Percentiles rank a stretch among this genome's conserved stretches.
Evolutionary conservation across 306 rosid genomes (phyloP).

Genomic region (Gleditsia sinensis): DNA sequence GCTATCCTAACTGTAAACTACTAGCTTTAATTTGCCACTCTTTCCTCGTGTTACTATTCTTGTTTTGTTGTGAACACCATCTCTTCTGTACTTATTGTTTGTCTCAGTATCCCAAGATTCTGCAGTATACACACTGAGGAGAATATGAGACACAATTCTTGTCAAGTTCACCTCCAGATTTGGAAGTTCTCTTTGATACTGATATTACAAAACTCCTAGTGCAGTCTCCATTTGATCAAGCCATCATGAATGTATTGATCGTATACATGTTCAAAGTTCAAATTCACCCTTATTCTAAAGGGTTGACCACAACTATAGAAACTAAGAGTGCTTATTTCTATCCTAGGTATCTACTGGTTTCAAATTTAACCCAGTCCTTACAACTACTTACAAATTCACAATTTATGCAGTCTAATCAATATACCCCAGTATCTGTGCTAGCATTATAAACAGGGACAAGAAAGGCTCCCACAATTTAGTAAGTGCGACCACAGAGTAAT

Average conservation of each 20-base stretch:
- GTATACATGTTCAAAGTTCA: not conserved
- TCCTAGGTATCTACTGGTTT: not conserved
- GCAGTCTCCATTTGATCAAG: not conserved
- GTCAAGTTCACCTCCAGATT: not conserved
- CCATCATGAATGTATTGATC: not conserved
- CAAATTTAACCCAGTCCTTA: not conserved
- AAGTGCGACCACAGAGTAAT: not conserved
- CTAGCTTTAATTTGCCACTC: too few relatives aligned
- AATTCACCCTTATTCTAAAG: not conserved
- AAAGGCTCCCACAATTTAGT: slow-evolving; percentile 5
- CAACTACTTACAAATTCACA: not conserved
- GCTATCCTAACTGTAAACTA: too few relatives aligned
- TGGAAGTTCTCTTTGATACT: too few relatives aligned
- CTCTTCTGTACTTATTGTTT: too few relatives aligned
- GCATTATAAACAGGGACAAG: not conserved
- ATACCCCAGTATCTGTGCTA: not conserved
- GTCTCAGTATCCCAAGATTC: too few relatives aligned
- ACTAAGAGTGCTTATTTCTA: not conserved
- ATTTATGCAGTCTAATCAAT: slow-evolving; percentile 2
- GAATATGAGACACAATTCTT: not conserved
- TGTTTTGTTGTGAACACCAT: too few relatives aligned
- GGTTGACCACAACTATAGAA: too few relatives aligned
- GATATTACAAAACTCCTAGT: too few relatives aligned
- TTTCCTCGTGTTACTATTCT: too few relatives aligned
- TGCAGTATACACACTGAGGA: too few relatives aligned